These are phyloP conservation scores for Botryotinia convoluta DNA, from an alignment of 2,329 filamentous ascomycete genomes.

Conservation along the genomic window DNA sequence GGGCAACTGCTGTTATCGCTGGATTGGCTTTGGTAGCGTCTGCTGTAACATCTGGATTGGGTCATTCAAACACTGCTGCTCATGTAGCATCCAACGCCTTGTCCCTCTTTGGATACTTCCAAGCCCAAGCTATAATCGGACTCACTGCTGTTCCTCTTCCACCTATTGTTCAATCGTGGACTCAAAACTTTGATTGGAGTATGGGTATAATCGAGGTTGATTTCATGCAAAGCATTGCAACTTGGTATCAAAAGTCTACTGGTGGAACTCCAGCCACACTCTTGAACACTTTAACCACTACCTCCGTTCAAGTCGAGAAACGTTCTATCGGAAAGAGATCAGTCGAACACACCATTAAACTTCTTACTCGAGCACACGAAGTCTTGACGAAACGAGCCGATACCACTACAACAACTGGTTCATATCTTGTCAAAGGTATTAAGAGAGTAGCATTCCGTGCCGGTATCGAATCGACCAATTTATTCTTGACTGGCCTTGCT, in stretches of 20 bases:
- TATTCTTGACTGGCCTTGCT: slow-evolving; percentile 86
- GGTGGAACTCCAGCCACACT: slow-evolving; percentile 80
- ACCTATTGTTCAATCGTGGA: slow-evolving; percentile 88
- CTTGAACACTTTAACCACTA: slow-evolving; percentile 68
- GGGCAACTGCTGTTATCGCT: slow-evolving; percentile 84
- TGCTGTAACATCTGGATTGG: slow-evolving; percentile 83
- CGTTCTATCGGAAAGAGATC: slow-evolving; percentile 56
- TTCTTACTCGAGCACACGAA: slow-evolving; percentile 38
- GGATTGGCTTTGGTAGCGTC: slow-evolving; percentile 80
- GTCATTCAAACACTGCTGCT: slow-evolving; percentile 89
- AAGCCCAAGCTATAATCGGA: slow-evolving; percentile 87
- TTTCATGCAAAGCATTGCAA: slow-evolving; percentile 87
- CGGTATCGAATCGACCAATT: slow-evolving; percentile 82
- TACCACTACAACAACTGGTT: slow-evolving; percentile 53
- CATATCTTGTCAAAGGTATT: slow-evolving; percentile 72
- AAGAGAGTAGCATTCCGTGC: slow-evolving; percentile 85
- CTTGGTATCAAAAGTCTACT: slow-evolving; percentile 94
- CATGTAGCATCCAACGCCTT: slow-evolving; percentile 92
- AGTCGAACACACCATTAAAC: slow-evolving; percentile 37
- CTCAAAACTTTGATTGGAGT: slow-evolving; percentile 96
- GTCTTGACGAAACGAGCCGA: slow-evolving; percentile 52
- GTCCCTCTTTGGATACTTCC: slow-evolving; percentile 93
- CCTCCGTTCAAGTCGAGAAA: slow-evolving; percentile 75
- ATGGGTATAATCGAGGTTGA: slow-evolving; percentile 88
- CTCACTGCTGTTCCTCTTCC: slow-evolving; percentile 79